Percentiles rank a stretch among this genome's conserved stretches.
Evolutionary conservation across 2,329 filamentous ascomycete genomes (phyloP).

Genomic region (Colletotrichum eremochloae): DNA sequence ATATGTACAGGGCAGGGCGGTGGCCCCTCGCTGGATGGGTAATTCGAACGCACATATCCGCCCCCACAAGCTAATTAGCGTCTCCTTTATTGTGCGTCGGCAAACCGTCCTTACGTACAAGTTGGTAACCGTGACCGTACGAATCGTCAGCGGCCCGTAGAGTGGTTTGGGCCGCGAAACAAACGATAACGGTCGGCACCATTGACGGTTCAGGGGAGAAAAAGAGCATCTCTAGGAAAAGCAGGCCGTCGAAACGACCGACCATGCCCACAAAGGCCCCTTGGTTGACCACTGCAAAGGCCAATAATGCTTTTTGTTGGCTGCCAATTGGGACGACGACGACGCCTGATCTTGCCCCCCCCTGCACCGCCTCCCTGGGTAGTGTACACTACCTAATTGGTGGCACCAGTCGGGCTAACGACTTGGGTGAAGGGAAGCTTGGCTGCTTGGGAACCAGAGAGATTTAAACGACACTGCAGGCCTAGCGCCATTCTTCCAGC

Average conservation of each 20-base stretch:
- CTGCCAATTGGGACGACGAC: constrained; percentile 9
- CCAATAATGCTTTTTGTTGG: not conserved
- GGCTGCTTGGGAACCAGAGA: constrained; percentile 5
- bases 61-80: constrained; percentile 40
- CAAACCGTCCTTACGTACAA: constrained; percentile 21
- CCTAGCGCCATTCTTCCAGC: constrained; percentile 30
- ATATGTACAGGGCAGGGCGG: constrained; percentile 30
- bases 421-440: constrained; percentile 8
- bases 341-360: constrained; percentile 14
- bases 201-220: not conserved
- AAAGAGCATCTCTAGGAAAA: not conserved
- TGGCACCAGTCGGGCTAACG: not conserved
- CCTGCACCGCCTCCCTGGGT: too few species aligned
- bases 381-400: constrained; percentile 2
- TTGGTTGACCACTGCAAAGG: not conserved
- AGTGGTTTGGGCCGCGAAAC: not conserved
- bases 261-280: not conserved
- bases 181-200: not conserved
- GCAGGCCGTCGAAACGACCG: not conserved
- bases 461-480: constrained; percentile 25
- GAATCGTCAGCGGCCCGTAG: not conserved
- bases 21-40: constrained; percentile 35
- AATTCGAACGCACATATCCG: constrained; percentile 41
- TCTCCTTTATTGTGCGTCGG: constrained; percentile 39
- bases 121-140: constrained; percentile 4